Conservation (phyloP, 2,329 filamentous ascomycete species). For the Diplocarpon rosae region DNA sequence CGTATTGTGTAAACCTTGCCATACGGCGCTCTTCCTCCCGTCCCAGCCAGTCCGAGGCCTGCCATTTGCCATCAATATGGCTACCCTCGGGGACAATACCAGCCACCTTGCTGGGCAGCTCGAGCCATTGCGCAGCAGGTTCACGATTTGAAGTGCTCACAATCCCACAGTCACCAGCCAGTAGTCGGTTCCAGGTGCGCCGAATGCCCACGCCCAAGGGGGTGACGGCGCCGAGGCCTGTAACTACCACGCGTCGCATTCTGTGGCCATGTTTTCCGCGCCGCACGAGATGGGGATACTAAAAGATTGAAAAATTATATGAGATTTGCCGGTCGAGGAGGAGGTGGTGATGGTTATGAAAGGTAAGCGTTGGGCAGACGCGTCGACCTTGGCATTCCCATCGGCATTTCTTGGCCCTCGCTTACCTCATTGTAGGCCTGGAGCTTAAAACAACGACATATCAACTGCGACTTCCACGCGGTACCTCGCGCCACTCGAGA, state of each 20-base stretch:
- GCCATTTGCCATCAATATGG: conserved; percentile 37
- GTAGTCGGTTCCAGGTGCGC: conserved; percentile 68
- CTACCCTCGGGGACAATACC: conserved; percentile 60
- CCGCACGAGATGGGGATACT: too few relatives aligned
- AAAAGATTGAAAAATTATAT: too few relatives aligned
- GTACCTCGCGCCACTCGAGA: too few relatives aligned
- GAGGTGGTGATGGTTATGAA: too few relatives aligned
- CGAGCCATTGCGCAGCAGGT: conserved; percentile 41
- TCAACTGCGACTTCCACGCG: too few relatives aligned
- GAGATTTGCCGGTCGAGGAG: too few relatives aligned
- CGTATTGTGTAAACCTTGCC: conserved; percentile 88
- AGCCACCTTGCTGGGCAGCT: conserved; percentile 75
- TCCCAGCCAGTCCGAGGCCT: conserved; percentile 42
- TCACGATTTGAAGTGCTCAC: conserved; percentile 54
- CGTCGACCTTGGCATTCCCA: too few relatives aligned
- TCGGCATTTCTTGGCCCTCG: too few relatives aligned
- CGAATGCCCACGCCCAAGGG: conserved; percentile 72
- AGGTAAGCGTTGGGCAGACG: too few relatives aligned
- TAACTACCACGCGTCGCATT: conserved; percentile 66
- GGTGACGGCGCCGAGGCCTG: conserved; percentile 70
- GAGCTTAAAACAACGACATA: too few relatives aligned
- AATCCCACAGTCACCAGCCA: conserved; percentile 73
- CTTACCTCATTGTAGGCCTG: too few relatives aligned
- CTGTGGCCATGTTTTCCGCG: conserved; percentile 15
- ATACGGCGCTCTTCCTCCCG: conserved; percentile 58